Evolutionary conservation across 2,329 filamentous ascomycete genomes (phyloP), one percentile per base, ranked within the genome.

Genomic region (Gaeumannomyces tritici): DNA sequence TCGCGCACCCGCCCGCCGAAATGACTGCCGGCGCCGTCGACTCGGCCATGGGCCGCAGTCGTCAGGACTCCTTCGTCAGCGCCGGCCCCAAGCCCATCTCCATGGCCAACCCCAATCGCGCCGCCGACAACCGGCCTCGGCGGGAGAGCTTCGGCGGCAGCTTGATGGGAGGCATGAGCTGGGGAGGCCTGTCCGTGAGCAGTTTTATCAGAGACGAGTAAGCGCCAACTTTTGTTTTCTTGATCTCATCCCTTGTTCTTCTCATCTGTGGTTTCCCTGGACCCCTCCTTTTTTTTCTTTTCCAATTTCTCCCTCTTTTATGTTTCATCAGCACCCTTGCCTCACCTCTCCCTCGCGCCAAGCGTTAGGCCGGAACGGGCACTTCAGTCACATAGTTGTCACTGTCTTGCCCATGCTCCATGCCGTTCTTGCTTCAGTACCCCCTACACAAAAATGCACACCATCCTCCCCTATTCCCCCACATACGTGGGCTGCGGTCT

Each of bases 161-260:
- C 70, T 74, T 88, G 63, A 85, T 87, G 77, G 89, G 87, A 66
- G 93, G 93, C 69, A 92, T 96, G 88, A 97, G 93, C 76, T 99
- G 93, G 93, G 93, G 93, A 72, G 93, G 93, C 67, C 86, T 96
- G 64, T 98, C 93, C 11, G 91, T 98, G 67, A 93, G 93, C 66
- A 98, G 93, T 72, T 98, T 96, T 81, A 95, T 99, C 75, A 85
- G 91, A 75, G 93, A 99, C 78, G 95, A 99, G 95, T 99, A 86
- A 86, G 93, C 80, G 64, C 42, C 51, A 21, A 51, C 42, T 8
- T 33, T 33, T 47, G 18, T 59, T 59, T 26, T 28, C 27, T 35
- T 47, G 28, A 33, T 21, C 28, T 42, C n/a, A 15, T 26, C 9
- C 31, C 7, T 59, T 28, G 18, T 51, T 51, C 21, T 29, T 4